A percentile compares a stretch with the other conserved stretches of the same genome.
phyloP scores from a whole-genome alignment of 1,139 yeast species.

The Kodamaea arcana region DNA sequence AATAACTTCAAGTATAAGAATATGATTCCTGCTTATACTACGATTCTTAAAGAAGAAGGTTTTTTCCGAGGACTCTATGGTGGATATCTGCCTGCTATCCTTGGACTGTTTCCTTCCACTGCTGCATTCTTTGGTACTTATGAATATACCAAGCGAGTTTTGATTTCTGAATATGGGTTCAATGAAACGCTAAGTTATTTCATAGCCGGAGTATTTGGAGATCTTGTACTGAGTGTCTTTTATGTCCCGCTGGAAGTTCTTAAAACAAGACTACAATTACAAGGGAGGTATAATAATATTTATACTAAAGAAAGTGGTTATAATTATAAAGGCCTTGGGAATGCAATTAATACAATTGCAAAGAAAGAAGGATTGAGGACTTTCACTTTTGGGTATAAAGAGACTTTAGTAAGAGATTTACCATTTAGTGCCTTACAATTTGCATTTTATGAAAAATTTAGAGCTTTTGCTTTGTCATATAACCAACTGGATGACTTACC shows the following conservation, averaged over 20 bases:
- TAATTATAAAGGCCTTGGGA: slow-evolving; percentile 67
- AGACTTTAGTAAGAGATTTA: slow-evolving; percentile 83
- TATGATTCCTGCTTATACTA: slow-evolving; percentile 64
- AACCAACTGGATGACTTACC: slow-evolving; percentile 44
- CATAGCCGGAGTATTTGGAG: slow-evolving; percentile 86
- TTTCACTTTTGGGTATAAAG: slow-evolving; percentile 86
- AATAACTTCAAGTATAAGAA: slow-evolving; percentile 60
- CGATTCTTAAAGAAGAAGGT: slow-evolving; percentile 81
- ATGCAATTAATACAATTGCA: slow-evolving; percentile 65
- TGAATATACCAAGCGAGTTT: slow-evolving; percentile 68
- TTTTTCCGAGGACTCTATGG: slow-evolving; percentile 80
- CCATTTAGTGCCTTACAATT: slow-evolving; percentile 95
- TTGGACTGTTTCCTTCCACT: slow-evolving; percentile 91
- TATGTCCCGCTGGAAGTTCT: slow-evolving; percentile 98
- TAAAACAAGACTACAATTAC: slow-evolving; percentile 87
- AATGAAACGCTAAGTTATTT: slow-evolving; percentile 81
- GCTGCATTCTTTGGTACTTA: slow-evolving; percentile 90
- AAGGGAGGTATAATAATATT: slow-evolving; percentile 81
- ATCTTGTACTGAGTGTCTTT: slow-evolving; percentile 81
- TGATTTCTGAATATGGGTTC: slow-evolving; percentile 60
- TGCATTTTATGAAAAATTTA: slow-evolving; percentile 88
- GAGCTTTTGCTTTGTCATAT: slow-evolving; percentile 54
- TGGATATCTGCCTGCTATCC: slow-evolving; percentile 86
- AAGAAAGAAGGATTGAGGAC: slow-evolving; percentile 70
- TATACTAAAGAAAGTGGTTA: slow-evolving; percentile 73